These are phyloP conservation scores for Aristolochia californica DNA, from an alignment of 164 flowering plant species.

Conservation along the genomic window DNA sequence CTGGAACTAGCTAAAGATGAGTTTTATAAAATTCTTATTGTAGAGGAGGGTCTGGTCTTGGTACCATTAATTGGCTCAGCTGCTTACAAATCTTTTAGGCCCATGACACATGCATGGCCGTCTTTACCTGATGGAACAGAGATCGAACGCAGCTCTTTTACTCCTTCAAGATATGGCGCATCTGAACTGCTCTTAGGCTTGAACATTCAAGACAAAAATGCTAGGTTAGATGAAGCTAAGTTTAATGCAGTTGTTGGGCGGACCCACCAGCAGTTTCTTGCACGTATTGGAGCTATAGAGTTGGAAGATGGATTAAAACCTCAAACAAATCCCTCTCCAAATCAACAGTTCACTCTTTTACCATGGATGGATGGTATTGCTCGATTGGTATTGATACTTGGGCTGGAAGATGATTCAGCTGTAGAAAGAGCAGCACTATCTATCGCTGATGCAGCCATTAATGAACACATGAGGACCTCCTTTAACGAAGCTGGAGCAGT, in stretches of 20 bases:
- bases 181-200: slow-evolving; percentile 70
- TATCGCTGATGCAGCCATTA: slow-evolving; percentile 67
- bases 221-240: slow-evolving; percentile 53
- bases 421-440: slow-evolving; percentile 63
- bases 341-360: slow-evolving; percentile 40
- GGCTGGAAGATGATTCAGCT: slow-evolving; percentile 60
- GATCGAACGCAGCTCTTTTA: slow-evolving; percentile 37
- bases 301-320: slow-evolving; percentile 32
- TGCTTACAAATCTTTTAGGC: slow-evolving; percentile 59
- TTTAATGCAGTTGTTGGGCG: slow-evolving; percentile 61
- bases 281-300: slow-evolving; percentile 80
- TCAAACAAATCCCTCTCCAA: slow-evolving; percentile 15
- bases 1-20: slow-evolving; percentile 69
- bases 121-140: slow-evolving; percentile 78
- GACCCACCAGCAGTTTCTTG: slow-evolving; percentile 75
- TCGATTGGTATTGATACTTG: slow-evolving; percentile 77
- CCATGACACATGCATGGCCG: slow-evolving; percentile 66
- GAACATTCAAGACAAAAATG: slow-evolving; percentile 33
- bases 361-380: slow-evolving; percentile 86
- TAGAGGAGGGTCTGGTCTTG: slow-evolving; percentile 76
- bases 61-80: slow-evolving; percentile 71
- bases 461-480: slow-evolving; percentile 58
- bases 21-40: slow-evolving; percentile 53
- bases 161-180: slow-evolving; percentile 70
- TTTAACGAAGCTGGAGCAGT: slow-evolving; percentile 87